Base-by-base conservation (phyloP, 148 eudicot genomes). In the Vaccinium darrowii region DNA sequence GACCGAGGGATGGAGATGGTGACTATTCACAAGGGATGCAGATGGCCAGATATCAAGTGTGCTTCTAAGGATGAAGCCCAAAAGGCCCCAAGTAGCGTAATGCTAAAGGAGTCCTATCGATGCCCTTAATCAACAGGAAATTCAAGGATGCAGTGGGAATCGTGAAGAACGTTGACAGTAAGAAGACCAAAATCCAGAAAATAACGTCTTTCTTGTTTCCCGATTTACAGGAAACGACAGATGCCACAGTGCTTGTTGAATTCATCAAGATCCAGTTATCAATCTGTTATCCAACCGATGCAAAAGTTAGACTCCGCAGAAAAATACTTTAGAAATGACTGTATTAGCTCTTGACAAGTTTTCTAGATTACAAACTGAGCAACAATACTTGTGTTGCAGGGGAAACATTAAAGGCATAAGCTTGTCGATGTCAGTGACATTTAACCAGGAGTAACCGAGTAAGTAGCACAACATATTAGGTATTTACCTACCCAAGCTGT, bases 141-240 rank as follows among this genome's bases (percentile, higher is more conserved):
- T 54, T 39, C 67, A 76, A 51, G 36, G 62, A 43, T 43, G 51
- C 51, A 43, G 63, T n/a, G 49, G 81, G 56, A 57, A 16, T 76
- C 9, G 23, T 54, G 30, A 75, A 69, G 49, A 84, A 76, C 54
- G 53, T 84, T 23, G 85, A 50, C 50, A 87, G 84, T 11, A 88
- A 73, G 72, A 84, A 90, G 76, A 85, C 79, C 49, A 84, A 88
- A 85, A 85, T 85, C 87, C 88, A 83, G 85, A 65, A 65, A 75
- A 62, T 50, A 49, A 85, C 85, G 57, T 11, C 50, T 89, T 62
- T 86, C 76, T 86, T 89, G 90, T 86, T 89, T 89, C 92, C 91
- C 86, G 71, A 53, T 74, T 84, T 56, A 78, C 84, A 88, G 92
- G 92, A 91, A 91, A 89, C 90, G 74, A 82, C 80, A 11, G 87